phyloP scores from a whole-genome alignment of 805 yeast genomes.

The Lipomyces yamanashiensis region DNA sequence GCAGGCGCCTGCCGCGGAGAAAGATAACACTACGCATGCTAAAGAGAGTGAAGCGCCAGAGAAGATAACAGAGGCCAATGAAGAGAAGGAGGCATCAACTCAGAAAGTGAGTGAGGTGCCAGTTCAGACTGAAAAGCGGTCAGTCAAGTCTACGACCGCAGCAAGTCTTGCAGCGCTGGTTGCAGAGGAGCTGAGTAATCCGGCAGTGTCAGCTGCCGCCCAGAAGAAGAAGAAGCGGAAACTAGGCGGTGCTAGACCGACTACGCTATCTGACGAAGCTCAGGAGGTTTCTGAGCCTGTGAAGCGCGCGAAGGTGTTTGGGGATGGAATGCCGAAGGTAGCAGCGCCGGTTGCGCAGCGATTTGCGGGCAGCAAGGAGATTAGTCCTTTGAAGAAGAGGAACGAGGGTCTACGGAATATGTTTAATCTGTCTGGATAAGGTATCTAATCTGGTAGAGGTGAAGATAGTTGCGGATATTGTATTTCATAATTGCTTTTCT shows the following conservation, averaged over 20 bases:
- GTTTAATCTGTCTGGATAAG: conserved; percentile 17
- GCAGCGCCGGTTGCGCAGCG: conserved; percentile 30
- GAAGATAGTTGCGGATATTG: background rate
- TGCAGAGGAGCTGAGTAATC: conserved; percentile 17
- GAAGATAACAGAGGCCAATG: background rate
- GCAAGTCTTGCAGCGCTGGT: conserved; percentile 29
- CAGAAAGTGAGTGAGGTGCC: background rate
- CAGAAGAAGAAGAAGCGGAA: conserved; percentile 29
- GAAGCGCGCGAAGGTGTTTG: conserved; percentile 6
- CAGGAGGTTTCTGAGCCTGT: conserved; percentile 8
- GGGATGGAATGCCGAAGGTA: conserved; percentile 4
- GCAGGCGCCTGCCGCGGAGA: background rate
- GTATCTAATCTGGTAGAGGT: background rate
- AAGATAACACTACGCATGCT: background rate
- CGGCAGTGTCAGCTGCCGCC: conserved; percentile 4
- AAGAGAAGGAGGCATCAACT: background rate
- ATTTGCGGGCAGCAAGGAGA: conserved; percentile 18
- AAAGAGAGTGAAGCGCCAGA: background rate
- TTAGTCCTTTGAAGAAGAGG: conserved; percentile 34
- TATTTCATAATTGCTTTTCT: background rate
- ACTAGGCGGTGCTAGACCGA: conserved; percentile 16
- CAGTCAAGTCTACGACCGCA: conserved; percentile 1
- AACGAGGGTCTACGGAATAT: conserved; percentile 29
- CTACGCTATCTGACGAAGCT: conserved; percentile 24
- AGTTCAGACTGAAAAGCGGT: background rate